phyloP scores from a whole-genome alignment of 768 basidiomycete genomes.

The Auriscalpium microsporum region DNA sequence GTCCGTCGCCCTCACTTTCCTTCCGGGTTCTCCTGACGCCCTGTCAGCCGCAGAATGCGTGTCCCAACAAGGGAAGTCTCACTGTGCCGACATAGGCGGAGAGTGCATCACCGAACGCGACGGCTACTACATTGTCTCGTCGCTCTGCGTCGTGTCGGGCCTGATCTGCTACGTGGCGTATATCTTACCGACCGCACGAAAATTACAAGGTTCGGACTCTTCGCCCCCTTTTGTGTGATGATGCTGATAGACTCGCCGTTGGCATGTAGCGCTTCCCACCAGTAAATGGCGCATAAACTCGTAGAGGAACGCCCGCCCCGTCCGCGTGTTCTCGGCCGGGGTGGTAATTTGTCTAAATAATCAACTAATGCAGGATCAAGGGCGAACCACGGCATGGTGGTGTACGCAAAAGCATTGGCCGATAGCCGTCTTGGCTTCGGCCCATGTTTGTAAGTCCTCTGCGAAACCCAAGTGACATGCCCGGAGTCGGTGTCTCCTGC shows the following conservation, averaged over 20 bases:
- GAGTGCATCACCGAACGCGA: constrained; percentile 78
- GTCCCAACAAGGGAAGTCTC: constrained; percentile 80
- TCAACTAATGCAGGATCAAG: too few species aligned
- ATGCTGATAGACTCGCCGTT: neutral
- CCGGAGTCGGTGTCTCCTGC: too few species aligned
- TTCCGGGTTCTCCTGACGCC: too few species aligned
- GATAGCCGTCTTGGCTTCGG: too few species aligned
- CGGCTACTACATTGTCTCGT: constrained; percentile 85
- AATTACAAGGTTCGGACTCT: constrained; percentile 65
- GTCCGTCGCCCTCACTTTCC: constrained; percentile 24
- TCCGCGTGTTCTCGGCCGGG: too few species aligned
- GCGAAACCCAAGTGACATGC: too few species aligned
- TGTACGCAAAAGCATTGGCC: too few species aligned
- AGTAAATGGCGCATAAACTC: constrained; percentile 66
- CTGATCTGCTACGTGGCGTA: constrained; percentile 61
- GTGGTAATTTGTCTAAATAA: too few species aligned
- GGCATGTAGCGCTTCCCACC: constrained; percentile 47
- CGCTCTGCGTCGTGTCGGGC: constrained; percentile 74
- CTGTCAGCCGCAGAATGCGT: constrained; percentile 75
- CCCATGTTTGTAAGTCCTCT: too few species aligned
- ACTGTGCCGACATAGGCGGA: constrained; percentile 69
- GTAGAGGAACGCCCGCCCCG: constrained; percentile 6
- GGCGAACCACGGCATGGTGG: too few species aligned
- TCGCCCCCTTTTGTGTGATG: neutral
- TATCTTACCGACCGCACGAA: constrained; percentile 77